Conservation (phyloP, 768 basidiomycete species). For the Podaxis sp. region DNA sequence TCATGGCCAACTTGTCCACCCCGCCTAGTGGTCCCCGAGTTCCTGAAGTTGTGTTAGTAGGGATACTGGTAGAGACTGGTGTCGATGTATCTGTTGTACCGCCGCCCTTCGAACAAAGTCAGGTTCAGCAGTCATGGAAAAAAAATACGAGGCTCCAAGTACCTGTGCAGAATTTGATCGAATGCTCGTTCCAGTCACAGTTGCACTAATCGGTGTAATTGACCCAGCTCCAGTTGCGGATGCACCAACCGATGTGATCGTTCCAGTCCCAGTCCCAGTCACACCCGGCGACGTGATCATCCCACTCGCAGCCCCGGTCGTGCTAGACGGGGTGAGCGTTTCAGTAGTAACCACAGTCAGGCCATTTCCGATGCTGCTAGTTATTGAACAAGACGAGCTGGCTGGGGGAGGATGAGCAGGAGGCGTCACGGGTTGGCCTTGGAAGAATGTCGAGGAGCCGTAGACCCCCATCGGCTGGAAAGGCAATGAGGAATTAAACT, state of each 20-base stretch:
- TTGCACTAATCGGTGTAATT: too few relatives aligned
- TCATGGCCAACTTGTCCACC: not conserved
- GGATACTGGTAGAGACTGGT: not conserved
- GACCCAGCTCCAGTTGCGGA: too few relatives aligned
- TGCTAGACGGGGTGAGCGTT: slow-evolving; percentile 7
- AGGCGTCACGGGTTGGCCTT: slow-evolving; percentile 56
- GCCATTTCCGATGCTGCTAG: slow-evolving; percentile 49
- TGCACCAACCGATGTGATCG: too few relatives aligned
- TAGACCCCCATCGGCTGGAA: slow-evolving; percentile 65
- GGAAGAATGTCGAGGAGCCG: slow-evolving; percentile 59
- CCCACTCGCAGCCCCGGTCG: slow-evolving; percentile 17
- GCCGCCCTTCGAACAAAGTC: not conserved
- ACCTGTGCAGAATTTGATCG: not conserved
- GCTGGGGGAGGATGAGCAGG: slow-evolving; percentile 50
- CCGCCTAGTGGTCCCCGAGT: not conserved
- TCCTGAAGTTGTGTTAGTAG: not conserved
- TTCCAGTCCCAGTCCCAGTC: too few relatives aligned
- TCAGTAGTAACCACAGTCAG: slow-evolving; percentile 19
- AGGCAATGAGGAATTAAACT: slow-evolving; percentile 3
- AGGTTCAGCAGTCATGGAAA: not conserved
- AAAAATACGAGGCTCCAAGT: not conserved
- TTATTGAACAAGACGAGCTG: slow-evolving; percentile 54
- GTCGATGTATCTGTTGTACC: not conserved
- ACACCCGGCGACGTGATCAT: too few relatives aligned
- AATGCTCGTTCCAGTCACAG: not conserved